Conservation (phyloP, 129 eudicot species). For the Rutidosis leptorrhynchoides region DNA sequence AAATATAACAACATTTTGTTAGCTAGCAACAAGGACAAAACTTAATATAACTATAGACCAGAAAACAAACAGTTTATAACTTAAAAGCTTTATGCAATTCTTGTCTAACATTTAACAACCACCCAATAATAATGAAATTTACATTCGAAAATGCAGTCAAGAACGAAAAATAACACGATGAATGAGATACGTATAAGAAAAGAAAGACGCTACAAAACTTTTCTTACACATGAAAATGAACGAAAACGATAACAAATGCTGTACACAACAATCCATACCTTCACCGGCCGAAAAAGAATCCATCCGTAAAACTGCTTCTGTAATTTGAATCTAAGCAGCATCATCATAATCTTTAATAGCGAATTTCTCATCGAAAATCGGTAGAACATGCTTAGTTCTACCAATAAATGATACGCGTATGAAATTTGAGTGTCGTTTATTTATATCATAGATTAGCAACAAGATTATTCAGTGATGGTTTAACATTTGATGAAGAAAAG, state of each 20-base stretch:
- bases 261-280: slow-evolving; percentile 66
- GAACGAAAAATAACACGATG: slow-evolving; percentile 25
- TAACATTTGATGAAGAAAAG: slow-evolving; percentile 23
- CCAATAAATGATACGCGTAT: slow-evolving; percentile 38
- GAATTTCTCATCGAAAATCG: slow-evolving; percentile 21
- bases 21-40: neutral
- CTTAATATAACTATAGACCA: neutral
- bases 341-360: slow-evolving; percentile 24
- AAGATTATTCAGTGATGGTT: slow-evolving; percentile 20
- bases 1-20: neutral
- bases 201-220: slow-evolving; percentile 72
- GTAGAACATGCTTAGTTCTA: slow-evolving; percentile 36
- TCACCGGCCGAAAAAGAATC: slow-evolving; percentile 25
- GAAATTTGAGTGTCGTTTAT: neutral
- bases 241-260: slow-evolving; percentile 58
- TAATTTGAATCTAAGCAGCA: slow-evolving; percentile 20
- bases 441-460: slow-evolving; percentile 42
- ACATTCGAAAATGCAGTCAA: slow-evolving; percentile 28
- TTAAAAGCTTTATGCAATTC: slow-evolving; percentile 25
- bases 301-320: no score
- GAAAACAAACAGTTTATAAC: slow-evolving; percentile 7
- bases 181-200: slow-evolving; percentile 32
- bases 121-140: slow-evolving; percentile 27
- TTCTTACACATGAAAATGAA: slow-evolving; percentile 65
- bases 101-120: slow-evolving; percentile 24